A percentile compares a stretch with the other conserved stretches of the same genome.
Evolutionary conservation across 2,329 filamentous ascomycete genomes (phyloP).

Genomic region (Pezicula radicicola): DNA sequence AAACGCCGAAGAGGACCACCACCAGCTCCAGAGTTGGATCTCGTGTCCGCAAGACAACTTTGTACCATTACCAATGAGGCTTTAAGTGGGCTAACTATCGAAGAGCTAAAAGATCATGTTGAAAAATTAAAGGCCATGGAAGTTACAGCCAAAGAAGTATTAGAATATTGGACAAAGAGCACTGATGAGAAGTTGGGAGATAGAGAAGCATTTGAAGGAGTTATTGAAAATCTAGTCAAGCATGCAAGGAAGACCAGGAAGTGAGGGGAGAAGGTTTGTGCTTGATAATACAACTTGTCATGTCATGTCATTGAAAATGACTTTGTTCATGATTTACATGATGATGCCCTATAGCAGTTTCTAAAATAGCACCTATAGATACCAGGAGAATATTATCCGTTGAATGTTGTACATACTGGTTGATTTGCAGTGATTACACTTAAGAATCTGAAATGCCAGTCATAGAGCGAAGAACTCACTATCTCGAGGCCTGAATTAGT

Average conservation of each 20-base stretch:
- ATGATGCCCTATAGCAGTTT: too few relatives aligned
- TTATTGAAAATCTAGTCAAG: conserved; percentile 94
- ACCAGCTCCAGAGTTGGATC: conserved; percentile 72
- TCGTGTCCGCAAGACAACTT: conserved; percentile 73
- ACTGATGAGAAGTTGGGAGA: conserved; percentile 86
- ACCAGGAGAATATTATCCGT: too few relatives aligned
- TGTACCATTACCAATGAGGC: conserved; percentile 85
- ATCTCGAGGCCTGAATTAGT: too few relatives aligned
- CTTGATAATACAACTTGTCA: neutral
- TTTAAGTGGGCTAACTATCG: conserved; percentile 72
- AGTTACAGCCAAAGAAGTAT: conserved; percentile 67
- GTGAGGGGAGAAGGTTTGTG: conserved; percentile 33
- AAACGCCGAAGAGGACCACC: conserved; percentile 54
- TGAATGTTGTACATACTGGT: too few relatives aligned
- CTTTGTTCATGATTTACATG: neutral
- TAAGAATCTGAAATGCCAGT: too few relatives aligned
- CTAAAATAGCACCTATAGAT: too few relatives aligned
- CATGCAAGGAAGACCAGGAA: conserved; percentile 84
- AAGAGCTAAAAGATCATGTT: conserved; percentile 72
- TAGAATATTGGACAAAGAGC: conserved; percentile 85
- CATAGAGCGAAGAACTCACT: too few relatives aligned
- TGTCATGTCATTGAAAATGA: too few relatives aligned
- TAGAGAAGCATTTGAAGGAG: conserved; percentile 90
- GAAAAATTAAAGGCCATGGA: conserved; percentile 66
- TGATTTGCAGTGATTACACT: too few relatives aligned